Evolutionary conservation across 1,284 basidiomycete genomes (phyloP).

Genomic region (Ustilago loliicola): DNA sequence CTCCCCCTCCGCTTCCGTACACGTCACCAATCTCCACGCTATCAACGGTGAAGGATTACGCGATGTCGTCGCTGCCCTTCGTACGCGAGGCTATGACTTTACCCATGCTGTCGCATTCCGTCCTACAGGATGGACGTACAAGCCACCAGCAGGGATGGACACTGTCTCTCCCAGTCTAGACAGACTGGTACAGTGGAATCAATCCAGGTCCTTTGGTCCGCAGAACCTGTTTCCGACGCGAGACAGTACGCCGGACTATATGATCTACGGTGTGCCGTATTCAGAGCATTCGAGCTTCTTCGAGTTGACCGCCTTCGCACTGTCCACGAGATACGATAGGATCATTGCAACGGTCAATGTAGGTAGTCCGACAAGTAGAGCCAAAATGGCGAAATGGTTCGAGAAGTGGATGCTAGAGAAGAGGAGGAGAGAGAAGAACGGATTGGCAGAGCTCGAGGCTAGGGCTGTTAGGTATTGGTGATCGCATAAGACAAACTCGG

Average conservation of each 20-base stretch:
- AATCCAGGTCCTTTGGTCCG: conserved; percentile 78
- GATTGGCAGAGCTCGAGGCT: conserved; percentile 33
- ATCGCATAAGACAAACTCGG: neutral
- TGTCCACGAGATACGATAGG: conserved; percentile 82
- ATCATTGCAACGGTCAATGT: conserved; percentile 98
- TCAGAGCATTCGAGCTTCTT: conserved; percentile 83
- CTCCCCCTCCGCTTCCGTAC: conserved; percentile 84
- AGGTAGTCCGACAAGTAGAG: conserved; percentile 77
- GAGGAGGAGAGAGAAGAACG: conserved; percentile 38
- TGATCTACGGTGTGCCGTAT: conserved; percentile 88
- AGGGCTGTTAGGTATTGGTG: conserved; percentile 53
- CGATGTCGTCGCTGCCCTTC: conserved; percentile 76
- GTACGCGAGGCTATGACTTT: conserved; percentile 81
- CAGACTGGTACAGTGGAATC: conserved; percentile 75
- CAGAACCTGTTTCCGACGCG: conserved; percentile 79
- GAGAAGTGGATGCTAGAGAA: conserved; percentile 63
- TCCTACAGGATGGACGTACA: conserved; percentile 93
- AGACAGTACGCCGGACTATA: conserved; percentile 79
- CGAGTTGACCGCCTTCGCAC: conserved; percentile 83
- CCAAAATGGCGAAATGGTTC: conserved; percentile 66
- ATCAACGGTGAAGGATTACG: conserved; percentile 84
- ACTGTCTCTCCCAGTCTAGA: conserved; percentile 46
- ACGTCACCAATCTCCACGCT: conserved; percentile 84
- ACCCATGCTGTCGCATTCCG: conserved; percentile 84
- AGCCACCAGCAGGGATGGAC: conserved; percentile 79